Evolutionary conservation across 78 protist species (phyloP), one percentile per base, ranked within the genome.

Genomic region (Dictyostelium firmibasis): DNA sequence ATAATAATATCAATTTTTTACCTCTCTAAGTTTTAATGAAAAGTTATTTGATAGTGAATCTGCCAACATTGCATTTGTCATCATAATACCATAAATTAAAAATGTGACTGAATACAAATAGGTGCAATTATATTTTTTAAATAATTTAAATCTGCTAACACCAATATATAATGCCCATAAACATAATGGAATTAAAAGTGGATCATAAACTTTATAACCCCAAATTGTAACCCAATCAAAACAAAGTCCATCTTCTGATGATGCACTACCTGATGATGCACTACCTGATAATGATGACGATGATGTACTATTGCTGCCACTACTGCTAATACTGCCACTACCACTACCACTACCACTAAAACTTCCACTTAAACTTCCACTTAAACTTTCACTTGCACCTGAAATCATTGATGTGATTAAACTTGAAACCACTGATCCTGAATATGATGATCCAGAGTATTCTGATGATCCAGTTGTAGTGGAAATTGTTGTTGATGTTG

Each of bases 81-180:
- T 83, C 86, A 83, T 83, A 36, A 50, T 35, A 33, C 86, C 86
- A 83, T 83, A 83, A 20, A 64, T 60, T 60, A 83, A 23, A 60
- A 83, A 83, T 60, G 76, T 60, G 10, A 83, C 36, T 57, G 86
- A 50, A 35, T 83, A 83, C 7, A 83, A 60, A 81, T 50, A 50
- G 14, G 44, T 81, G 11, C 86, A 25, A 35, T 29, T 35, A 60
- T 33, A 23, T 31, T 83, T 50, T 60, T 36, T 83, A 35, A 83
- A 83, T 60, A 25, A 25, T 36, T 14, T 83, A 35, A 33, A 60
- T 83, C 47, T 83, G 11, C 33, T 27, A 23, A 83, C 50, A 60
- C 86, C 86, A 60, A 83, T 83, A 83, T 83, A 83, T 35, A 83
- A 60, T 60, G 86, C 86, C 86, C 86, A 83, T 14, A 83, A 16